A percentile compares a stretch with the other conserved stretches of the same genome.
phyloP scores from a whole-genome alignment of 2,329 filamentous ascomycete genomes.

The Byssothecium circinans region DNA sequence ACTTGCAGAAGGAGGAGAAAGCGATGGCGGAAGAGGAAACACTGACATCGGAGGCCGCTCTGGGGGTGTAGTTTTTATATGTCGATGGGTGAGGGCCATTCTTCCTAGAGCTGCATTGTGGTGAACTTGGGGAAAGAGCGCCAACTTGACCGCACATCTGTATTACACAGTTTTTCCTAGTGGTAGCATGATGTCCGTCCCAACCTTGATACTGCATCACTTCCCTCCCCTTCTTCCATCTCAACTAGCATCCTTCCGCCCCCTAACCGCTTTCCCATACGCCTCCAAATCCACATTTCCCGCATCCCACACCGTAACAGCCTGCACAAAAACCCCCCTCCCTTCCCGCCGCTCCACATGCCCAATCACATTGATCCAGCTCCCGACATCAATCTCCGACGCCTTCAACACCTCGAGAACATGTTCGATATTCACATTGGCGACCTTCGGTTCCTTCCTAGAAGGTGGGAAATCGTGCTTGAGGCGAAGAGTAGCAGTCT shows the following conservation, averaged over 20 bases:
- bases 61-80: too few relatives aligned
- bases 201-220: too few relatives aligned
- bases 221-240: not conserved
- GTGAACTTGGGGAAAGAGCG: too few relatives aligned
- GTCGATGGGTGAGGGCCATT: too few relatives aligned
- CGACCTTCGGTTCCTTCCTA: constrained; percentile 46
- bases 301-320: constrained; percentile 75
- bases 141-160: too few relatives aligned
- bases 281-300: constrained; percentile 69
- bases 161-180: too few relatives aligned
- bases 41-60: too few relatives aligned
- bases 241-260: constrained; percentile 13
- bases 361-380: constrained; percentile 88
- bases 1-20: constrained; percentile 6
- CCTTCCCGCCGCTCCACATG: constrained; percentile 57
- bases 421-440: constrained; percentile 70
- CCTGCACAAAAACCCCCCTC: constrained; percentile 62
- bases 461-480: constrained; percentile 64
- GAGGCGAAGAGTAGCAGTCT: constrained; percentile 65
- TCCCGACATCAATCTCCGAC: constrained; percentile 69
- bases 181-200: too few relatives aligned
- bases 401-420: constrained; percentile 66
- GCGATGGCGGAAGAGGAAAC: too few relatives aligned
- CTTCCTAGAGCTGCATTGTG: too few relatives aligned
- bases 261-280: constrained; percentile 64